phyloP scores from a whole-genome alignment of 306 rosid species.

The Lathyrus tuberosus region DNA sequence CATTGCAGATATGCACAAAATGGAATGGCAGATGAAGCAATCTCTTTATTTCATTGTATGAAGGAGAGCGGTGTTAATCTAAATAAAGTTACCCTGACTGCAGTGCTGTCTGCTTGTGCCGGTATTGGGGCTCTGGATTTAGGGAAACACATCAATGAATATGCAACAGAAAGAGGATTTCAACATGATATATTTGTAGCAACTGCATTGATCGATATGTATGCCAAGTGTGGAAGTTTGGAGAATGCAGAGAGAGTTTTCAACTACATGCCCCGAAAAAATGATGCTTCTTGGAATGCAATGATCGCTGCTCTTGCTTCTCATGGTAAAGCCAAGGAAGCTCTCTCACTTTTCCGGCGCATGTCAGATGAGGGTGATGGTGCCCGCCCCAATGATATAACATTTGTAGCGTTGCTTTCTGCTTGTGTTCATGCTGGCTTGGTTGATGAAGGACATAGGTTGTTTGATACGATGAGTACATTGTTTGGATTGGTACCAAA shows the following conservation, averaged over 20 bases:
- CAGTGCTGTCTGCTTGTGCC: conserved; percentile 78
- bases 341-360: conserved; percentile 64
- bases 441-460: conserved; percentile 66
- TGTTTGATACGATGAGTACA: conserved; percentile 72
- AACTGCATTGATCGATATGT: conserved; percentile 90
- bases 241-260: conserved; percentile 73
- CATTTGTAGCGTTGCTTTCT: conserved; percentile 87
- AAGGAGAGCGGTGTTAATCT: conserved; percentile 54
- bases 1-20: conserved; percentile 85
- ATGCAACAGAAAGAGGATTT: conserved; percentile 67
- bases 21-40: conserved; percentile 87
- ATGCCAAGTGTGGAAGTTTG: conserved; percentile 91
- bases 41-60: conserved; percentile 67
- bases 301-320: conserved; percentile 96
- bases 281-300: conserved; percentile 94
- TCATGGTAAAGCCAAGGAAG: conserved; percentile 83
- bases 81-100: conserved; percentile 75
- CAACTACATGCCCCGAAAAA: conserved; percentile 70
- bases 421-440: conserved; percentile 93
- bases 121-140: conserved; percentile 75
- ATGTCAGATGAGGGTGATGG: conserved; percentile 66
- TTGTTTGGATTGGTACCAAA: conserved; percentile 74
- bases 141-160: conserved; percentile 69
- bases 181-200: conserved; percentile 68
- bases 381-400: conserved; percentile 75